phyloP scores from a whole-genome alignment of 257 asterid genomes.

The Jaltomata sinuosa region DNA sequence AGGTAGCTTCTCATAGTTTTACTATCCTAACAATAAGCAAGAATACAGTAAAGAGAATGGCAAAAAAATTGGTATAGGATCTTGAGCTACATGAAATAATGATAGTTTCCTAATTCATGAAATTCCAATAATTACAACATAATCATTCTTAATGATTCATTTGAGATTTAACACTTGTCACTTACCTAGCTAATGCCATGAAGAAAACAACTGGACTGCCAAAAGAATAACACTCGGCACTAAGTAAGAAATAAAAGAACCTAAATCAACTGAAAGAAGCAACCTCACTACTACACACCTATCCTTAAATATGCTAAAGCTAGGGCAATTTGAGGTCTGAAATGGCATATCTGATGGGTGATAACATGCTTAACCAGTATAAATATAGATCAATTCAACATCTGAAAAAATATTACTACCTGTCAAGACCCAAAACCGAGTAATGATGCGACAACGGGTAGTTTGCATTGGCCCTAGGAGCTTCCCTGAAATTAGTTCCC shows the following conservation, averaged over 20 bases:
- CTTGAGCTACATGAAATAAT: background rate
- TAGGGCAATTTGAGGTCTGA: background rate
- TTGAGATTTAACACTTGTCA: background rate
- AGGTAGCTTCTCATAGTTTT: background rate
- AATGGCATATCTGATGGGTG: background rate
- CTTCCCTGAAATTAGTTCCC: conserved; percentile 40
- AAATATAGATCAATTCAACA: background rate
- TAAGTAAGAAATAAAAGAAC: background rate
- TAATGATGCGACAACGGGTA: conserved; percentile 69
- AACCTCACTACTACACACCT: background rate
- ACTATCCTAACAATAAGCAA: background rate
- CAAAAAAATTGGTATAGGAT: background rate
- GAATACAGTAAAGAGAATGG: background rate
- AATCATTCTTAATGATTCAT: background rate
- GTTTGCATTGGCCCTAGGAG: conserved; percentile 36
- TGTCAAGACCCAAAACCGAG: conserved; percentile 88
- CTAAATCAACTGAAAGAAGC: background rate
- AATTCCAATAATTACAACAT: background rate
- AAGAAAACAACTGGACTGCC: background rate
- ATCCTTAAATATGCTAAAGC: background rate
- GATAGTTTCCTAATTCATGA: background rate
- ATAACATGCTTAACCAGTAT: background rate
- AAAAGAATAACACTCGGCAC: background rate
- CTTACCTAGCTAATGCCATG: background rate
- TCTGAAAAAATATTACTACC: conserved; percentile 24